These are phyloP conservation scores for Saksenaea oblongispora DNA, from an alignment of 371 early-diverging fungal species.

Conservation along the genomic window DNA sequence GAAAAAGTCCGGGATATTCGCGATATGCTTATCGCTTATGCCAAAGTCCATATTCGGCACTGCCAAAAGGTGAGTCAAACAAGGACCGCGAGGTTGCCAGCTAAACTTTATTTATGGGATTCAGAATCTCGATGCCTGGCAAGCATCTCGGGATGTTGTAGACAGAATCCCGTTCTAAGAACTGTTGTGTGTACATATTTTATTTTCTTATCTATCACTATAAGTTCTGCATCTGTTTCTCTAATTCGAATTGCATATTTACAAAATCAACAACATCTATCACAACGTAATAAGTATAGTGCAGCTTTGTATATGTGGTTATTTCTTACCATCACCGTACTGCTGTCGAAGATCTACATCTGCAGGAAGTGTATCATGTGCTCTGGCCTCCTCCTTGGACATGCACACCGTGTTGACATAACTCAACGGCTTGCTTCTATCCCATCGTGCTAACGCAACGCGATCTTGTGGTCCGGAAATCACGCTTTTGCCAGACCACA, in stretches of 20 bases:
- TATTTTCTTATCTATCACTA: neutral
- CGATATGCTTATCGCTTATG: slow-evolving; percentile 73
- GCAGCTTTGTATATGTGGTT: neutral
- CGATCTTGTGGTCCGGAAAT: slow-evolving; percentile 74
- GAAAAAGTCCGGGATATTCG: slow-evolving; percentile 84
- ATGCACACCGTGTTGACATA: slow-evolving; percentile 78
- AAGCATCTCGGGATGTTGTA: slow-evolving; percentile 54
- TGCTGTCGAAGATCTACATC: slow-evolving; percentile 29
- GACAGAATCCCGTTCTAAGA: slow-evolving; percentile 54
- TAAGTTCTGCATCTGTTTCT: neutral
- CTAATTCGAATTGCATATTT: slow-evolving; percentile 8
- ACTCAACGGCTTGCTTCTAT: slow-evolving; percentile 57
- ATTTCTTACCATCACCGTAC: slow-evolving; percentile 23
- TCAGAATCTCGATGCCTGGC: slow-evolving; percentile 62
- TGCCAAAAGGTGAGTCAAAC: slow-evolving; percentile 60
- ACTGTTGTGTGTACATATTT: neutral
- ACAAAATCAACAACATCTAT: slow-evolving; percentile 11
- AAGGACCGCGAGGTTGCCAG: no score
- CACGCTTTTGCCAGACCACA: slow-evolving; percentile 78
- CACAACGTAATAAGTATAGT: neutral
- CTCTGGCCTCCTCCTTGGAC: slow-evolving; percentile 71
- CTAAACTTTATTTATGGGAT: neutral
- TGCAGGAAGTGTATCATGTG: slow-evolving; percentile 45
- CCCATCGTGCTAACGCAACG: slow-evolving; percentile 77
- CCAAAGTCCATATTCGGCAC: slow-evolving; percentile 79